Percentiles rank a stretch among this genome's conserved stretches.
These are phyloP conservation scores for Diplodia intermedia DNA, from an alignment of 2,329 filamentous ascomycete species.

Conservation along the genomic window DNA sequence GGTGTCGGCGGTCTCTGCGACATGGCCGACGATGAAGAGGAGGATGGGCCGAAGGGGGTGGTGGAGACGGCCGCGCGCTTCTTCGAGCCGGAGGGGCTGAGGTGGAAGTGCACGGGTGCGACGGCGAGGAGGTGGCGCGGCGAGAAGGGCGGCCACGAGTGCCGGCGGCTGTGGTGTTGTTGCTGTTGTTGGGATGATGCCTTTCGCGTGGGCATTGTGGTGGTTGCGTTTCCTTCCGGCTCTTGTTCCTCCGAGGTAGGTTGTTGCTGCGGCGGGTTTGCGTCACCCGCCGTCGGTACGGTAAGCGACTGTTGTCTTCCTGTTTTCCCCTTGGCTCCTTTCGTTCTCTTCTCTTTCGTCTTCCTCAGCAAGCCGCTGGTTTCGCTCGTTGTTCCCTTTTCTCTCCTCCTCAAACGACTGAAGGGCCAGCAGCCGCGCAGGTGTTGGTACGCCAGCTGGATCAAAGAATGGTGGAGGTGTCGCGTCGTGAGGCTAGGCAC, in stretches of 20 bases:
- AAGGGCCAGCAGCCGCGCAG: too few species aligned
- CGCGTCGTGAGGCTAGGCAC: too few species aligned
- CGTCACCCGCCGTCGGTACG: too few species aligned
- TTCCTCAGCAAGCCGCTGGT: too few species aligned
- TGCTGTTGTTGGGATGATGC: not conserved
- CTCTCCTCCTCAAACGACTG: too few species aligned
- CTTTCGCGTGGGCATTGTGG: not conserved
- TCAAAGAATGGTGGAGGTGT: too few species aligned
- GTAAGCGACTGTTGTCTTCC: too few species aligned
- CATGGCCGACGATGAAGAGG: not conserved
- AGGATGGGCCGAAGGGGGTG: not conserved
- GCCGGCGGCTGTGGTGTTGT: slow-evolving; percentile 17
- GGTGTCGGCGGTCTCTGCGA: slow-evolving; percentile 1
- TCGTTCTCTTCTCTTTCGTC: too few species aligned
- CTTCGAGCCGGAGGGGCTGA: slow-evolving; percentile 14
- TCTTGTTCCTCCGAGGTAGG: not conserved
- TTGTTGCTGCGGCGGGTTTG: not conserved
- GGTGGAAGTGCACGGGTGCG: slow-evolving; percentile 32
- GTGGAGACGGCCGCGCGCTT: not conserved
- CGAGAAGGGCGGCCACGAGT: slow-evolving; percentile 31
- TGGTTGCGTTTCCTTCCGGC: not conserved
- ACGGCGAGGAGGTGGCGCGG: slow-evolving; percentile 26
- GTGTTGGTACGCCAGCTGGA: too few species aligned
- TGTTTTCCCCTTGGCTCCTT: too few species aligned
- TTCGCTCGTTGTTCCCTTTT: too few species aligned